Conservation (phyloP, 2,329 filamentous ascomycete species). For the Colletotrichum tofieldiae region DNA sequence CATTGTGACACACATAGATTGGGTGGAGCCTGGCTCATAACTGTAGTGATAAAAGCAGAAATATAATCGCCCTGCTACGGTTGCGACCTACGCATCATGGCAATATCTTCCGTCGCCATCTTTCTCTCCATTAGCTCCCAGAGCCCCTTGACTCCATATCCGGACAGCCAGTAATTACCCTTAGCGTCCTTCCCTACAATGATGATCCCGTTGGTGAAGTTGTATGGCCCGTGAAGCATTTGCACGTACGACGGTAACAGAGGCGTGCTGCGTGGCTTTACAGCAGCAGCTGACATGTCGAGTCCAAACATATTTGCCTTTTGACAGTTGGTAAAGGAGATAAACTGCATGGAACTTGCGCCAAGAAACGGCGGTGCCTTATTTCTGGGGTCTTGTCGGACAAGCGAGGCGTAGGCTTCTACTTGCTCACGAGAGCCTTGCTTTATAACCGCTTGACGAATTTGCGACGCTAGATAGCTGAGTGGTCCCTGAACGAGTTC, state of each 20-base stretch:
- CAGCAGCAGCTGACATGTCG: conserved; percentile 42
- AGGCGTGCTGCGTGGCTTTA: background rate
- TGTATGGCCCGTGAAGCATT: conserved; percentile 35
- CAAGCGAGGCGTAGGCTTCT: conserved; percentile 5
- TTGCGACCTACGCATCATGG: no score
- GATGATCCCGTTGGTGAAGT: conserved; percentile 45
- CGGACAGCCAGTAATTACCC: conserved; percentile 47
- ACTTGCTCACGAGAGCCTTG: conserved; percentile 16
- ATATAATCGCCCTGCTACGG: no score
- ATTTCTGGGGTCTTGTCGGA: conserved; percentile 36
- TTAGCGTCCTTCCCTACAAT: conserved; percentile 50
- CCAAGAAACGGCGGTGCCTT: conserved; percentile 52
- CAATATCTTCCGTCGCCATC: no score
- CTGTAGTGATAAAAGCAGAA: no score
- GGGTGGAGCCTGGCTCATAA: no score
- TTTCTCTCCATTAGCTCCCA: no score
- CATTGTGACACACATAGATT: no score
- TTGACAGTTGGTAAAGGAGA: conserved; percentile 49
- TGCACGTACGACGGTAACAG: conserved; percentile 44
- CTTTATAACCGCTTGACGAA: background rate
- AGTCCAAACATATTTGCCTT: conserved; percentile 49
- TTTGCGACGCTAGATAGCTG: conserved; percentile 5
- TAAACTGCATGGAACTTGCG: conserved; percentile 50
- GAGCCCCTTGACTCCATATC: no score
- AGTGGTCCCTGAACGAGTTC: background rate